phyloP scores from a whole-genome alignment of 2,329 filamentous ascomycete genomes.

The Pleurostoma richardsiae region DNA sequence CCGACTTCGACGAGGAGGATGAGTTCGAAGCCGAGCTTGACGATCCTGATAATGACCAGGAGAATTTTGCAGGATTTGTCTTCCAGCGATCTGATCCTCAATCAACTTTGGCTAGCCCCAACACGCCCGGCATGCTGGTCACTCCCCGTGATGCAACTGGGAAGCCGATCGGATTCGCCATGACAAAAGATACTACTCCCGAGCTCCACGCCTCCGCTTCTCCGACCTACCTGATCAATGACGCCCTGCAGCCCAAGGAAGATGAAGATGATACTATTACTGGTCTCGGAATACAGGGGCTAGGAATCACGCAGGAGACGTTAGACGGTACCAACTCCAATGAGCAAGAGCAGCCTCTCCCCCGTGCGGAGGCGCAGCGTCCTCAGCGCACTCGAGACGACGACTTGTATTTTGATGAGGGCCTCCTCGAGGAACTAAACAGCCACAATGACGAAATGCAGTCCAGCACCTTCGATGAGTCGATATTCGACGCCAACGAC shows the following conservation, averaged over 20 bases:
- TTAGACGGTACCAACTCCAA: neutral
- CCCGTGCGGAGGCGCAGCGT: neutral
- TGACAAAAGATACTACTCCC: conserved; percentile 39
- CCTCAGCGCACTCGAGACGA: conserved; percentile 33
- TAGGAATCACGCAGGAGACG: conserved; percentile 15
- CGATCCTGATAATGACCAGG: conserved; percentile 51
- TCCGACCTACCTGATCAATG: conserved; percentile 8
- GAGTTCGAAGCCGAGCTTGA: conserved; percentile 8
- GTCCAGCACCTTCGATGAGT: conserved; percentile 62
- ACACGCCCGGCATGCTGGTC: conserved; percentile 35
- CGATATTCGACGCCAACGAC: conserved; percentile 65
- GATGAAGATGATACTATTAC: conserved; percentile 16
- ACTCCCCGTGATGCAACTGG: conserved; percentile 54
- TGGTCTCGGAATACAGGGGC: conserved; percentile 38
- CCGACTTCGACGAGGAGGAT: conserved; percentile 33
- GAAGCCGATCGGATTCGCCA: conserved; percentile 51
- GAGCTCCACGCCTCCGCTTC: conserved; percentile 15
- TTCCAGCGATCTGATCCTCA: conserved; percentile 50
- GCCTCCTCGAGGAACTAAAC: conserved; percentile 37
- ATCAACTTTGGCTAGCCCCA: conserved; percentile 46
- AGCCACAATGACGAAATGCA: conserved; percentile 48
- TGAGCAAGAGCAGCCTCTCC: conserved; percentile 3
- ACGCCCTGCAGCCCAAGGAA: conserved; percentile 4
- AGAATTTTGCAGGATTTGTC: conserved; percentile 56
- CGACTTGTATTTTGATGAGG: conserved; percentile 68